Conservation (phyloP, 805 yeast species). For the Candida germanica region DNA sequence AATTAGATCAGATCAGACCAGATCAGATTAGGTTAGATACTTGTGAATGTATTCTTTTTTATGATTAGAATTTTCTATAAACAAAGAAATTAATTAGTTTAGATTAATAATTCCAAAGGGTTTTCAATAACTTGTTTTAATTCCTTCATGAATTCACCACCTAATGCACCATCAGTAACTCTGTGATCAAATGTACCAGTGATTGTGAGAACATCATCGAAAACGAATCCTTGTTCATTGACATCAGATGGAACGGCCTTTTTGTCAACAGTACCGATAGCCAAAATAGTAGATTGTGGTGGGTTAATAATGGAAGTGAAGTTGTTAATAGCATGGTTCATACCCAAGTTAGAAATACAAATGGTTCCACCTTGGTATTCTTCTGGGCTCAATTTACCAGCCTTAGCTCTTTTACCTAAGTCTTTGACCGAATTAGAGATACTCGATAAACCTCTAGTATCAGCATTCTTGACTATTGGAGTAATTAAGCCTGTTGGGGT, state of each 20-base stretch:
- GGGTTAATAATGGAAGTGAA: conserved; percentile 98
- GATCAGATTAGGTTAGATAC: no score
- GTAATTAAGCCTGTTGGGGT: conserved; percentile 97
- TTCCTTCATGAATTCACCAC: conserved; percentile 94
- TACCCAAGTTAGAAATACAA: conserved; percentile 97
- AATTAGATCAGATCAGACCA: no score
- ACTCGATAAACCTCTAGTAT: conserved; percentile 76
- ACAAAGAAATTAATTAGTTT: conserved; percentile 20
- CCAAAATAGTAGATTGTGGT: conserved; percentile 92
- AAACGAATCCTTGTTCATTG: conserved; percentile 86
- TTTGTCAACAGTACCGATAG: conserved; percentile 90
- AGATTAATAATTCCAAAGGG: conserved; percentile 90
- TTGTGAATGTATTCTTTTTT: no score
- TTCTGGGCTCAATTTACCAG: conserved; percentile 87
- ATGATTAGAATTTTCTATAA: conserved; percentile 4
- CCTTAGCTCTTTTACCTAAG: conserved; percentile 94
- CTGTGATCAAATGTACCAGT: conserved; percentile 99
- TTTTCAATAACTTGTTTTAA: conserved; percentile 89
- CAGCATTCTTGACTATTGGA: conserved; percentile 89
- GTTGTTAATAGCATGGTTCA: conserved; percentile 89
- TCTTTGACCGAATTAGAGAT: conserved; percentile 87
- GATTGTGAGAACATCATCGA: conserved; percentile 85
- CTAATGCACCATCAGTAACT: conserved; percentile 95
- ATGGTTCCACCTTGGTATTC: conserved; percentile 99
- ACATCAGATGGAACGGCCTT: conserved; percentile 90